phyloP scores from a whole-genome alignment of 2,329 filamentous ascomycete species.

The Graphium sp. region DNA sequence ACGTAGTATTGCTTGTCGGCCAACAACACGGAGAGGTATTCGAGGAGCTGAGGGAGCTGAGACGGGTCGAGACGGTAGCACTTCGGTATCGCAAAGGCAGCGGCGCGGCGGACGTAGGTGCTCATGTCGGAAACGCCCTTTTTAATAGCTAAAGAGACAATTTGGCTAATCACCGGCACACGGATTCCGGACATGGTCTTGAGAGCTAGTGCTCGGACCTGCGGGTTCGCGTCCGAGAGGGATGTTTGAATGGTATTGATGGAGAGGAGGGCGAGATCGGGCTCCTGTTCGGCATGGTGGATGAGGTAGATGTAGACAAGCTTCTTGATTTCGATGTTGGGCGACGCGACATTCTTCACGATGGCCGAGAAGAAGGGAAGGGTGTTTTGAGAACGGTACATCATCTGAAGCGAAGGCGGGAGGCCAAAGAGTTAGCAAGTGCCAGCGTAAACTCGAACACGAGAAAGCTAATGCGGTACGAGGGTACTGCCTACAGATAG shows the following conservation, averaged over 20 bases:
- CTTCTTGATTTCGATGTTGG: conserved; percentile 91
- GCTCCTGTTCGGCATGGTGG: conserved; percentile 89
- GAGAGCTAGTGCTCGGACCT: conserved; percentile 78
- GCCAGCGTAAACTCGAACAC: not conserved
- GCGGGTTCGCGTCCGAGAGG: conserved; percentile 78
- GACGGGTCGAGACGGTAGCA: conserved; percentile 82
- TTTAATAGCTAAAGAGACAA: conserved; percentile 90
- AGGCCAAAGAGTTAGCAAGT: not conserved
- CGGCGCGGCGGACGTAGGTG: conserved; percentile 79
- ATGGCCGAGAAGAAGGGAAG: conserved; percentile 93
- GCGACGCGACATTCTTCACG: conserved; percentile 92
- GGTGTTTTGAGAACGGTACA: conserved; percentile 80
- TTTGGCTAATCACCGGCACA: conserved; percentile 96
- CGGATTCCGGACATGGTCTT: conserved; percentile 94
- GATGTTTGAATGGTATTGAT: conserved; percentile 99
- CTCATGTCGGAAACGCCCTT: conserved; percentile 90
- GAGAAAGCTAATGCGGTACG: not conserved
- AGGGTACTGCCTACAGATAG: conserved; percentile 47
- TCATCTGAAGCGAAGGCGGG: conserved; percentile 73
- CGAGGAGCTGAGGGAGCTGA: conserved; percentile 69
- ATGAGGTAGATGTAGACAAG: conserved; percentile 97
- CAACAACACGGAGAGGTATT: conserved; percentile 62
- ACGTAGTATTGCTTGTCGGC: conserved; percentile 93
- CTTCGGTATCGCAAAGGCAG: conserved; percentile 86
- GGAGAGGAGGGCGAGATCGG: conserved; percentile 83